phyloP scores from a whole-genome alignment of 805 yeast genomes.

The Phaffomyces thermotolerans region DNA sequence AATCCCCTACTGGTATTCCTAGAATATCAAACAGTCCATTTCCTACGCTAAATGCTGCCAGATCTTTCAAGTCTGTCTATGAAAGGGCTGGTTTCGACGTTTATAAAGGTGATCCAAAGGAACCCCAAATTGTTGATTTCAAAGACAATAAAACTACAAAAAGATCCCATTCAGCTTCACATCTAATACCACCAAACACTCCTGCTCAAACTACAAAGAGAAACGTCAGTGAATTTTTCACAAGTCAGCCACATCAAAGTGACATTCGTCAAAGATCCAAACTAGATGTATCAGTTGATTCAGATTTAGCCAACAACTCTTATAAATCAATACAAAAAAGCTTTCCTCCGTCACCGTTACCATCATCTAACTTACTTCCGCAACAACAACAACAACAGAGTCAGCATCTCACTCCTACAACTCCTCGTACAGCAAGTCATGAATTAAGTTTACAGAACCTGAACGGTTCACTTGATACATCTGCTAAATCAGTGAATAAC shows the following conservation, averaged over 20 bases:
- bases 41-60: conserved; percentile 62
- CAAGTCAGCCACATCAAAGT: not conserved
- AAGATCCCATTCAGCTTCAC: conserved; percentile 12
- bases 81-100: conserved; percentile 81
- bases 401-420: not conserved
- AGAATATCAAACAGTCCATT: conserved; percentile 40
- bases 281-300: conserved; percentile 5
- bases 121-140: not conserved
- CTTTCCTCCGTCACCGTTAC: not conserved
- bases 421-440: not conserved
- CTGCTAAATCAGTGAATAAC: not conserved
- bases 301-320: conserved; percentile 5
- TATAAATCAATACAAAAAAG: not conserved
- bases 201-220: conserved; percentile 9
- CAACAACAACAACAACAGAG: not conserved
- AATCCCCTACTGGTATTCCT: conserved; percentile 20
- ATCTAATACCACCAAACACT: not conserved
- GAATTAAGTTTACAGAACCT: not conserved
- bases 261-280: not conserved
- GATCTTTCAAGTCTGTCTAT: conserved; percentile 59
- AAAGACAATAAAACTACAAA: not conserved
- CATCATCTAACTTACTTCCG: not conserved
- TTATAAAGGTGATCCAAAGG: conserved; percentile 22
- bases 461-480: not conserved
- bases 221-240: conserved; percentile 15